Percentiles rank a stretch among this genome's conserved stretches.
Conservation (phyloP, 2,329 filamentous ascomycete genomes). For the Aspergillus sp. region DNA sequence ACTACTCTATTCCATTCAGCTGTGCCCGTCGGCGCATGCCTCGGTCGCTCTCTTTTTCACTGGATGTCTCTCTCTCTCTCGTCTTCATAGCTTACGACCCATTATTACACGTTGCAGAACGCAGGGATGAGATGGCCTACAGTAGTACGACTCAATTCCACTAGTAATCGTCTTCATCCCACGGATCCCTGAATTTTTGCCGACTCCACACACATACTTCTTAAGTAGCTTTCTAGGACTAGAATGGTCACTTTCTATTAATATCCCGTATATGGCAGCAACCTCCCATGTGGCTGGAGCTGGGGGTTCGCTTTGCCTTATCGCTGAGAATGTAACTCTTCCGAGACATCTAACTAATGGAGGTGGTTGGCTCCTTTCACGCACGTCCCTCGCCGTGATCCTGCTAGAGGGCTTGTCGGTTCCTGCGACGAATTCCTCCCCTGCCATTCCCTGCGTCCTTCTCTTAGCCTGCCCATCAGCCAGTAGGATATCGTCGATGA, state of each 20-base stretch:
- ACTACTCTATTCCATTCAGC: no score
- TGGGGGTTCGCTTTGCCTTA: background rate
- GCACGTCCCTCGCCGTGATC: constrained; percentile 6
- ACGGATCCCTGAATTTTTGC: background rate
- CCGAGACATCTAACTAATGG: background rate
- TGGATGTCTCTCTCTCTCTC: background rate
- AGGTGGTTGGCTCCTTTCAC: background rate
- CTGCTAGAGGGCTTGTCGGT: background rate
- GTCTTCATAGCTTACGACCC: background rate
- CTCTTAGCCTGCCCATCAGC: background rate
- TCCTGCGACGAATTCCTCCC: background rate
- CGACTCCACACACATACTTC: background rate
- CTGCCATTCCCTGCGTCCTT: background rate
- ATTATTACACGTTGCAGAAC: background rate
- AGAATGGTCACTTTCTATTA: constrained; percentile 3
- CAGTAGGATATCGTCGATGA: background rate
- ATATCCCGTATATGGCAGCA: constrained; percentile 3
- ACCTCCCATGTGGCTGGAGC: background rate
- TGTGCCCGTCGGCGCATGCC: background rate
- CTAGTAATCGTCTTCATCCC: background rate
- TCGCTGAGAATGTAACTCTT: background rate
- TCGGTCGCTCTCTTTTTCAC: background rate
- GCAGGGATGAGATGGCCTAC: background rate
- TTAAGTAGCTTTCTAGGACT: background rate
- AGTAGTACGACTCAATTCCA: background rate